Conservation (phyloP, 768 basidiomycete genomes). For the Lactifluus pinguis region DNA sequence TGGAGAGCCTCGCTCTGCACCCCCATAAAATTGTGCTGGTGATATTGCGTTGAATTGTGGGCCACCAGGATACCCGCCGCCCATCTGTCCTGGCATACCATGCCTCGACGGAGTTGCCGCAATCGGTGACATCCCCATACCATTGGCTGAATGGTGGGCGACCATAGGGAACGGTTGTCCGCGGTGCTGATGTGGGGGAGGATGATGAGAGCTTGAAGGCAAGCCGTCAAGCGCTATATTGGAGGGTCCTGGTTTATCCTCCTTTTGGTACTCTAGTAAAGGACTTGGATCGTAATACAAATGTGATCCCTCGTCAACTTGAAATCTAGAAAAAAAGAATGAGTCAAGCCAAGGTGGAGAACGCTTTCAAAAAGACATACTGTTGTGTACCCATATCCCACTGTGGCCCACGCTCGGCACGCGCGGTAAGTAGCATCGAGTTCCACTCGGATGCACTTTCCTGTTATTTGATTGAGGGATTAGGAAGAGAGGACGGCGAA, state of each 20-base stretch:
- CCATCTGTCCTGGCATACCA: slow-evolving; percentile 22
- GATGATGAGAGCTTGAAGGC: slow-evolving; percentile 21
- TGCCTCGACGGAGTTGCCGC: slow-evolving; percentile 24
- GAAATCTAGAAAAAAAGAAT: slow-evolving; percentile 40
- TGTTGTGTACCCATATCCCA: slow-evolving; percentile 85
- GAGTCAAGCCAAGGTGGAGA: not conserved
- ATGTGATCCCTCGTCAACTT: slow-evolving; percentile 63
- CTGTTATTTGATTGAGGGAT: slow-evolving; percentile 23
- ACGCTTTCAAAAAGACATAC: slow-evolving; percentile 34
- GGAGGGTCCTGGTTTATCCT: slow-evolving; percentile 15
- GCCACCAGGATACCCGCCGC: slow-evolving; percentile 20
- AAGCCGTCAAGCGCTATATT: not conserved
- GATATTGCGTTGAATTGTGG: slow-evolving; percentile 28
- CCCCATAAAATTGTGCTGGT: slow-evolving; percentile 35
- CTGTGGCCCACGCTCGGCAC: slow-evolving; percentile 76
- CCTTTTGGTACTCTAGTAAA: slow-evolving; percentile 24
- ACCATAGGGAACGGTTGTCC: slow-evolving; percentile 6
- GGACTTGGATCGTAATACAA: slow-evolving; percentile 63
- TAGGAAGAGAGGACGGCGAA: too few relatives aligned
- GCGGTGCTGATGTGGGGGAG: slow-evolving; percentile 3
- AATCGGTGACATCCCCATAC: slow-evolving; percentile 14
- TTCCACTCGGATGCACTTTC: slow-evolving; percentile 86
- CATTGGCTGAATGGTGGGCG: slow-evolving; percentile 19
- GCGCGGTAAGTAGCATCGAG: slow-evolving; percentile 64
- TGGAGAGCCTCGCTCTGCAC: slow-evolving; percentile 19